Conservation (phyloP, 345 rosid species). For the Melaleuca alternifolia region DNA sequence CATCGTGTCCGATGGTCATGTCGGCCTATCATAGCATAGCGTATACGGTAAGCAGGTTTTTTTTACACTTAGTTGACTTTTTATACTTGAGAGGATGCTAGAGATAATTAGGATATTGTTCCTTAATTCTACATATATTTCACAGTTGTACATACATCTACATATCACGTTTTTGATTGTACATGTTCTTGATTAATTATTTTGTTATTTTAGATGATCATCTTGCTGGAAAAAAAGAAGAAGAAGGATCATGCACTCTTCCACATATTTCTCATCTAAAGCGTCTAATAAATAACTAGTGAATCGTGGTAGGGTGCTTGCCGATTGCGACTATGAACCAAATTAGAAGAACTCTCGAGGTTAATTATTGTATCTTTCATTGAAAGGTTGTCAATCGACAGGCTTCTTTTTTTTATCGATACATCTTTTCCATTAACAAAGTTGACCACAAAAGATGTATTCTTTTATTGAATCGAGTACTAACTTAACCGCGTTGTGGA, state of each 20-base stretch:
- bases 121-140: background rate
- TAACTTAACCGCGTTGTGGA: no score
- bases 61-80: background rate
- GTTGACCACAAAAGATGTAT: background rate
- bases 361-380: background rate
- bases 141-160: background rate
- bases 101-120: background rate
- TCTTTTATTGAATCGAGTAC: background rate
- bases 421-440: no score
- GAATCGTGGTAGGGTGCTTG: background rate
- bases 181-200: background rate
- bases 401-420: no score
- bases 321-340: background rate
- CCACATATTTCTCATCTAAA: background rate
- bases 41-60: no score
- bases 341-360: background rate
- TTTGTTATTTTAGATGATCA: background rate
- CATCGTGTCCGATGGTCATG: background rate
- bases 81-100: no score
- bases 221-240: background rate
- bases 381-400: background rate
- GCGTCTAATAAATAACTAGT: background rate
- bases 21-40: background rate
- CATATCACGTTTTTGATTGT: background rate
- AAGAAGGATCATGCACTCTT: background rate